Evolutionary conservation across 768 basidiomycete species (phyloP).

Genomic region (Dacryopinax primogenitus): DNA sequence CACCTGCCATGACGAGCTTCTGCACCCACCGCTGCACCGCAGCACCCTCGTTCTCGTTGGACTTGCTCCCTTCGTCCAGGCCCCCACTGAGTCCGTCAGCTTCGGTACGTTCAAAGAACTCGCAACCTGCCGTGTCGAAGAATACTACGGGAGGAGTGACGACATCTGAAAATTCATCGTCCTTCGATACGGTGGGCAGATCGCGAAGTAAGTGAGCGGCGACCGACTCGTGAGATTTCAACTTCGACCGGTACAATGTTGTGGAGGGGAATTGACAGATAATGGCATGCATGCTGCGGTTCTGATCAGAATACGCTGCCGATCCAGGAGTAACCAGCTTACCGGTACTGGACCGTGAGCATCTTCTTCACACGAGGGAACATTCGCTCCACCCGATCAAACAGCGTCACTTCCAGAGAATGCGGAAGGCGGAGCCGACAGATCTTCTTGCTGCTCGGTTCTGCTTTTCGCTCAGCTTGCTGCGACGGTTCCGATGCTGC

Average conservation of each 20-base stretch:
- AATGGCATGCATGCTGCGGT: slow-evolving; percentile 63
- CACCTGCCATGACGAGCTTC: slow-evolving; percentile 52
- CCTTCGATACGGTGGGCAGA: slow-evolving; percentile 41
- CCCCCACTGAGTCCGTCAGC: slow-evolving; percentile 41
- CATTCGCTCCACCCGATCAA: slow-evolving; percentile 81
- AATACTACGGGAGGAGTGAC: slow-evolving; percentile 74
- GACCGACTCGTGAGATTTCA: slow-evolving; percentile 61
- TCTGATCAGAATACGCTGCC: not conserved
- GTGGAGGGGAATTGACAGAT: slow-evolving; percentile 80
- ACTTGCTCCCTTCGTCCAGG: slow-evolving; percentile 77
- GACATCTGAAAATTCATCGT: slow-evolving; percentile 59
- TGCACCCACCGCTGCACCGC: slow-evolving; percentile 75
- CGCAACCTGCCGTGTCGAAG: slow-evolving; percentile 87
- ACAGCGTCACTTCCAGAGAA: slow-evolving; percentile 77
- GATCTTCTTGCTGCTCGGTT: slow-evolving; percentile 15
- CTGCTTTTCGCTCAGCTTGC: slow-evolving; percentile 4
- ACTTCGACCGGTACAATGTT: slow-evolving; percentile 59
- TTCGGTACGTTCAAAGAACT: slow-evolving; percentile 66
- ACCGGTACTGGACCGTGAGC: slow-evolving; percentile 85
- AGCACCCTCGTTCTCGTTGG: slow-evolving; percentile 88
- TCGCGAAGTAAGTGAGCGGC: slow-evolving; percentile 58
- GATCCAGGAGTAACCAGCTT: slow-evolving; percentile 18
- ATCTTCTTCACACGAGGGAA: slow-evolving; percentile 71
- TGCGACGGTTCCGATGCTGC: not conserved
- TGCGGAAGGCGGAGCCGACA: slow-evolving; percentile 42